A percentile compares a stretch with the other conserved stretches of the same genome.
Evolutionary conservation across 2,329 filamentous ascomycete species (phyloP).

Genomic region (Cordyceps pruinosa): DNA sequence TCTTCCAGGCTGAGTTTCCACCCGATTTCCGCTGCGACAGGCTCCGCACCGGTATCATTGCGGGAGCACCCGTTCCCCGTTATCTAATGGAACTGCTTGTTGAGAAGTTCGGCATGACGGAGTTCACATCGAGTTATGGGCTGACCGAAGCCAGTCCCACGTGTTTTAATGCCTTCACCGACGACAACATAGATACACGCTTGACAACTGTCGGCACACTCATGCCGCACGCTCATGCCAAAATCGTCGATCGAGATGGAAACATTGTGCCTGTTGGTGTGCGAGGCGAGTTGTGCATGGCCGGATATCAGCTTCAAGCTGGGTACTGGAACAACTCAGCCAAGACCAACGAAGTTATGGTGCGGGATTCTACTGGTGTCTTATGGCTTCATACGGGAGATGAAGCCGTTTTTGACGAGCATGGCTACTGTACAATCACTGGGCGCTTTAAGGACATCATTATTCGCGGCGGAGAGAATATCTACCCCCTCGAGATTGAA

Average conservation of each 20-base stretch:
- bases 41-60: constrained; percentile 70
- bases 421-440: constrained; percentile 66
- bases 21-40: constrained; percentile 38
- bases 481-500: constrained; percentile 69
- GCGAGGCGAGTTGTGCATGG: constrained; percentile 68
- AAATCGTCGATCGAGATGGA: constrained; percentile 65
- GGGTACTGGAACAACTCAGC: constrained; percentile 64
- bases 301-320: constrained; percentile 67
- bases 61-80: constrained; percentile 68
- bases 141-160: constrained; percentile 74
- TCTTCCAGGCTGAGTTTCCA: constrained; percentile 41
- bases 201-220: constrained; percentile 69
- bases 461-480: constrained; percentile 68
- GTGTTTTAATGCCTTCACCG: constrained; percentile 72
- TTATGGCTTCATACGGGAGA: constrained; percentile 64
- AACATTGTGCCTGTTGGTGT: constrained; percentile 59
- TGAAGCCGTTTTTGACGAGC: constrained; percentile 58
- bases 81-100: constrained; percentile 69
- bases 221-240: constrained; percentile 69
- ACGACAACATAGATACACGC: constrained; percentile 59
- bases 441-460: constrained; percentile 76
- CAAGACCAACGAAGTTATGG: constrained; percentile 61
- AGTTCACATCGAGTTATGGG: constrained; percentile 65
- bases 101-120: constrained; percentile 64
- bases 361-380: constrained; percentile 43